Base-by-base conservation (phyloP, 345 rosid species). In the Rhizophora mangle region DNA sequence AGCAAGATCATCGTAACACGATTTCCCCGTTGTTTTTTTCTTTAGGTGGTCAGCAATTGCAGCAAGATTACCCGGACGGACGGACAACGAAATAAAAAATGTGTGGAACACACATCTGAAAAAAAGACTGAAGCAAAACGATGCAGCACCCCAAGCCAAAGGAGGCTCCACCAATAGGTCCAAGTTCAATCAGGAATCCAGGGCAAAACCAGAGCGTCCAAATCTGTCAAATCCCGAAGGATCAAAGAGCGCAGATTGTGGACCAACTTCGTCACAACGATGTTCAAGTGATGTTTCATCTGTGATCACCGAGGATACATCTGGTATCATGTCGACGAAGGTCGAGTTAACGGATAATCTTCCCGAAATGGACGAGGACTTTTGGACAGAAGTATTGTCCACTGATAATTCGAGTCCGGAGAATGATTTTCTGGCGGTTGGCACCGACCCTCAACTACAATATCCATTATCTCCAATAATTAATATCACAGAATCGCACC, bases 41-140 rank as follows among this genome's bases (percentile, higher is more conserved):
- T 57, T 27, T 82, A 91, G 97, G 72, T 91, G 97, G 97, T 88
- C 97, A 29, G 86, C 95, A 34, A 91, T 91, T 39, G 97, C 97
- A 60, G 92, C 92, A 26, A 80, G 69, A 57, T 77, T 91, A 54
- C 97, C 92, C 3, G 97, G 95, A 71, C 67, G 97, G 51, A 91
- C 97, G 1, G 97, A 91, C 89, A 91, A 91, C 13, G 93, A 88
- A 79, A 90, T 90, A 27, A 90, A 90, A 75, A 90, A 90, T 37
- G 91, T 88, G 29, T 91, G 97, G 97, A 88, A 91, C 61, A 91
- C 92, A 63, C 90, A 85, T 75, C 73, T 91, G 79, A 91, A 88
- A 73, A 91, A 91, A 70, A 81, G 88, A 65, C 64, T 85, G 10
- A 73, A 78, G 52, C 82, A 86, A 70, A 69, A 8, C 16, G 69